phyloP scores from a whole-genome alignment of 805 yeast species.

The Lachancea kluyveri region DNA sequence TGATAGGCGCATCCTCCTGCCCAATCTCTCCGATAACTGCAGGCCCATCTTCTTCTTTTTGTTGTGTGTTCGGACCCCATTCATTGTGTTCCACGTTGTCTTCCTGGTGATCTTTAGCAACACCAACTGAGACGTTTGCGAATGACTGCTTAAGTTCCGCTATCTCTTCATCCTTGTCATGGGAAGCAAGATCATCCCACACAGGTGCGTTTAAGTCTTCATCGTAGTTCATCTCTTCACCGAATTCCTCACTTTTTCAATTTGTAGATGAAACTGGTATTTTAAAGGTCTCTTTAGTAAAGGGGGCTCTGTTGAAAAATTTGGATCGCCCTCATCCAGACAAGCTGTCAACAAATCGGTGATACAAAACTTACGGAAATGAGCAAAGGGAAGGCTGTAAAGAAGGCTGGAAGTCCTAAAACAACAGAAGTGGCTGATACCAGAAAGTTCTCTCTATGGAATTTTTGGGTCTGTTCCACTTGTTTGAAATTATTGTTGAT shows the following conservation, averaged over 20 bases:
- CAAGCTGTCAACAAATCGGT: too few relatives aligned
- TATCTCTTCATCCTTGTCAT: conserved; percentile 1
- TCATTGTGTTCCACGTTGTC: conserved; percentile 12
- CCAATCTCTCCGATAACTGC: conserved; percentile 9
- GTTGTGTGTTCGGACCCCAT: conserved; percentile 10
- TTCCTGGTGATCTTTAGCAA: conserved; percentile 6
- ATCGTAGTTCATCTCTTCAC: conserved; percentile 19
- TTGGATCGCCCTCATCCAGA: too few relatives aligned
- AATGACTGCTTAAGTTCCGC: conserved; percentile 17
- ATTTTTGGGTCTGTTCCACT: conserved; percentile 60
- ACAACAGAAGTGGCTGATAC: too few relatives aligned
- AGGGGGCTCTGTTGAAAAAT: too few relatives aligned
- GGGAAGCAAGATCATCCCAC: conserved; percentile 28
- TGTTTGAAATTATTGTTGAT: conserved; percentile 55
- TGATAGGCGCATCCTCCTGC: conserved; percentile 6
- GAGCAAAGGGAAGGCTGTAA: too few relatives aligned
- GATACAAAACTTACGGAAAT: too few relatives aligned
- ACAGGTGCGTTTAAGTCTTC: conserved; percentile 29
- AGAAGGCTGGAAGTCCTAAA: too few relatives aligned
- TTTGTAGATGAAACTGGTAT: neutral
- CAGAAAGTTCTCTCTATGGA: conserved; percentile 47
- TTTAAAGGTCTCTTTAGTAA: too few relatives aligned
- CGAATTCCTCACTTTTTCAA: conserved; percentile 3
- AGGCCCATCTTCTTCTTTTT: conserved; percentile 8
- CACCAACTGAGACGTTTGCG: conserved; percentile 12